A percentile compares a stretch with the other conserved stretches of the same genome.
Conservation (phyloP, 208 protist species). For the Trichomonas gallinae region DNA sequence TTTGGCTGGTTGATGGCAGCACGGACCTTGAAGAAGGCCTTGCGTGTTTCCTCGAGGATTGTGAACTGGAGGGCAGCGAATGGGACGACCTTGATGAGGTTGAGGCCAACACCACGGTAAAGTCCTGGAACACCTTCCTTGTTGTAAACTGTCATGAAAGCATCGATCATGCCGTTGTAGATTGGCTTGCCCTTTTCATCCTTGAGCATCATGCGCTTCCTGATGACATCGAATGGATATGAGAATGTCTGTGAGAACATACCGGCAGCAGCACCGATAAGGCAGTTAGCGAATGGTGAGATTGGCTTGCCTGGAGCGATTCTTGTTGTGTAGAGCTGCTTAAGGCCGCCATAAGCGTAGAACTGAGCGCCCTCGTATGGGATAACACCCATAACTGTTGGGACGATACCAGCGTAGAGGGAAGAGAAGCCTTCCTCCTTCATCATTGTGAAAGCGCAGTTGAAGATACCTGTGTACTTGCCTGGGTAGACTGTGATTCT, state of each 20-base stretch:
- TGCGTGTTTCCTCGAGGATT: not conserved
- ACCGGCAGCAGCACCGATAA: slow-evolving; percentile 19
- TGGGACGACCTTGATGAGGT: slow-evolving; percentile 22
- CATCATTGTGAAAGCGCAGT: not conserved
- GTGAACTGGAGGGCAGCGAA: slow-evolving; percentile 11
- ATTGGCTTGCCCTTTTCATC: slow-evolving; percentile 2
- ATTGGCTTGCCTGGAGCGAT: slow-evolving; percentile 21
- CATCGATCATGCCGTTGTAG: not conserved
- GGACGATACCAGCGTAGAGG: not conserved
- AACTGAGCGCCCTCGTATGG: slow-evolving; percentile 23
- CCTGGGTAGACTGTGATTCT: not conserved
- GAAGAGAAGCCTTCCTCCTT: not conserved
- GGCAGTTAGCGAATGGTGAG: not conserved
- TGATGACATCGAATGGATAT: slow-evolving; percentile 21
- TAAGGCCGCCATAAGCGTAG: not conserved
- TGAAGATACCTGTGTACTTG: slow-evolving; percentile 10
- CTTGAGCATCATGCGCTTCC: not conserved
- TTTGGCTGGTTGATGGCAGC: not conserved
- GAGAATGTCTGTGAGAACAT: slow-evolving; percentile 17
- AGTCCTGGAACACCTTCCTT: not conserved
- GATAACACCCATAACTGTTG: slow-evolving; percentile 9
- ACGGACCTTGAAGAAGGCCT: not conserved
- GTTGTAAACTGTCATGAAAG: not conserved
- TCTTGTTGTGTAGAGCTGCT: not conserved
- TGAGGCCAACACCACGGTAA: slow-evolving; percentile 5